A percentile compares a stretch with the other conserved stretches of the same genome.
These are phyloP conservation scores for Globisporangium recalcitrans DNA, from an alignment of 352 stramenopile genomes.

Conservation along the genomic window DNA sequence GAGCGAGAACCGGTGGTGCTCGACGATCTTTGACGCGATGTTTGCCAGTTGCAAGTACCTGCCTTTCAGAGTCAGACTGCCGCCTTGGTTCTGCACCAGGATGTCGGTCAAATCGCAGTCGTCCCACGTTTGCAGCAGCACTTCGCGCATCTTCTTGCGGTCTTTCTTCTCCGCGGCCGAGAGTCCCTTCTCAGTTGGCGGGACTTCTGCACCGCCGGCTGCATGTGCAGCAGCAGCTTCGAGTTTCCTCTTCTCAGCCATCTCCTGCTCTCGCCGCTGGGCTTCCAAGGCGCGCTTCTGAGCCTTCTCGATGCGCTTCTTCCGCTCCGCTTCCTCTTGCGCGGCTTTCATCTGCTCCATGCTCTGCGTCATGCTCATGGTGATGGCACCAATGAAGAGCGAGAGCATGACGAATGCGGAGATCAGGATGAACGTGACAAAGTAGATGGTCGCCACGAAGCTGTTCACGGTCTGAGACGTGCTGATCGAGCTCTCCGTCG, in stretches of 20 bases:
- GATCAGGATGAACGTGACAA: constrained; percentile 86
- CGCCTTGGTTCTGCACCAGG: constrained; percentile 39
- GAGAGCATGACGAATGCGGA: constrained; percentile 88
- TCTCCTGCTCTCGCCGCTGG: constrained; percentile 37
- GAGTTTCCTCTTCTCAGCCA: constrained; percentile 27
- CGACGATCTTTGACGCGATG: constrained; percentile 43
- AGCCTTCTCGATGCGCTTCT: constrained; percentile 53
- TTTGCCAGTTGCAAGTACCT: constrained; percentile 41
- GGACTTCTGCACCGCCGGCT: neutral
- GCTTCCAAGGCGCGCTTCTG: constrained; percentile 49
- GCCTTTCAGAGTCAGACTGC: constrained; percentile 43
- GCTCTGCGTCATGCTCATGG: constrained; percentile 87
- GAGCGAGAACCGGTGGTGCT: constrained; percentile 47
- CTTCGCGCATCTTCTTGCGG: constrained; percentile 68
- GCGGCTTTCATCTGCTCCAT: constrained; percentile 85
- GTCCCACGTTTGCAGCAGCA: constrained; percentile 72
- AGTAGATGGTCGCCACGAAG: constrained; percentile 64
- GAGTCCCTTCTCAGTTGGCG: constrained; percentile 35
- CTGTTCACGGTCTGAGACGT: constrained; percentile 43
- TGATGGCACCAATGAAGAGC: constrained; percentile 88
- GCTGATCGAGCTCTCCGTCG: constrained; percentile 27
- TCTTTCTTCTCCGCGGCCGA: constrained; percentile 50
- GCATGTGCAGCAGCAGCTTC: constrained; percentile 13
- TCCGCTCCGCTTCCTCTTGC: constrained; percentile 61
- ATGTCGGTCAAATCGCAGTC: constrained; percentile 70